Base-by-base conservation (phyloP, 192 early-diverging fungal species). In the Coemansia sp. region DNA sequence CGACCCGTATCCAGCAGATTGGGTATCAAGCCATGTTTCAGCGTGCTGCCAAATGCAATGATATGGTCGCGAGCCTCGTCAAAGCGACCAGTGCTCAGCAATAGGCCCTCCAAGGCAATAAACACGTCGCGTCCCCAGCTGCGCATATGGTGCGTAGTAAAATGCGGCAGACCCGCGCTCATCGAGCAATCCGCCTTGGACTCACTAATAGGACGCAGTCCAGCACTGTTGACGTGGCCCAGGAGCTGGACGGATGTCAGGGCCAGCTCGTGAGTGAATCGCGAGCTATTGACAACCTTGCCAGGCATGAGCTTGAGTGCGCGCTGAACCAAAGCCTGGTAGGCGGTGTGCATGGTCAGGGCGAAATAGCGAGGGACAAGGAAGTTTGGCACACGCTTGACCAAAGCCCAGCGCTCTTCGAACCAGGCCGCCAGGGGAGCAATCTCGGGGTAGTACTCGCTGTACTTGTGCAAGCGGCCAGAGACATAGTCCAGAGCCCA, bases 41-140 rank as follows among this genome's bases (percentile, higher is more conserved):
- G 80, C 24, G 92, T 93, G 49, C 91, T 90, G 7, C 93, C 98
- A 85, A 99, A 98, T 3, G 92, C 90, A 64, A 99, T 69, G 20
- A 99, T 87, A 53, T 99, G 98, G 0, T 81, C 84, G 46, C 87
- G 86, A 13, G 98, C 98, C 0, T 89, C 95, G 20, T 92, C 85
- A 71, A 81, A 94, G 63, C 95, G 87, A 9, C 95, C 96, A 13
- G 95, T 92, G 6, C 89, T 81, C 58, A 99, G 66, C 33, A 97
- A 84, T 38, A 95, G 76, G 5, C 98, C 98, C 5, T 90, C 87
- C 4, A 99, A 78, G 8, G 94, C 85, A 66, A 99, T 96, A 74
- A 98, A 96, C 38, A 97, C 92, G 86, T 99, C 98, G 52, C 98
- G 90, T n/a, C 98, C 98, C 98, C 98, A 99, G 71, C 91, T 92